phyloP scores from a whole-genome alignment of 192 early-diverging fungal species.

The Backusella liffmaniae region DNA sequence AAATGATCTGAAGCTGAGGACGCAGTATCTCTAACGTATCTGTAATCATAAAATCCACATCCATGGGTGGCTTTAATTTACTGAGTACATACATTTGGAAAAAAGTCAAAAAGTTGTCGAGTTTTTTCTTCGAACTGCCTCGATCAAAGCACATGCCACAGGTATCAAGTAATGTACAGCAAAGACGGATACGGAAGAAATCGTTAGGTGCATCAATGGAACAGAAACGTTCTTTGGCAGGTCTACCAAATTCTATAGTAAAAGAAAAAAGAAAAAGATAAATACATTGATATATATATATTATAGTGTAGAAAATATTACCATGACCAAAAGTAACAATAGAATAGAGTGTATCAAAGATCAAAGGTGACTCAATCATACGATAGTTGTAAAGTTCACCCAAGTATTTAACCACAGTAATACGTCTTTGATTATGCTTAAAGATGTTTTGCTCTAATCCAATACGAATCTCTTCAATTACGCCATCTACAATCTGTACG shows the following conservation, averaged over 20 bases:
- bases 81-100: slow-evolving; percentile 89
- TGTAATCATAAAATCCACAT: slow-evolving; percentile 84
- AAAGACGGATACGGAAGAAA: slow-evolving; percentile 90
- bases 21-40: slow-evolving; percentile 75
- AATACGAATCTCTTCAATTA: slow-evolving; percentile 84
- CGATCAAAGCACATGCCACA: slow-evolving; percentile 84
- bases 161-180: slow-evolving; percentile 82
- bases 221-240: slow-evolving; percentile 55
- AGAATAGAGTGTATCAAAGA: slow-evolving; percentile 87
- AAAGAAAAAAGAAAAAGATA: neutral
- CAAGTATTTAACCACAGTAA: slow-evolving; percentile 79
- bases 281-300: neutral
- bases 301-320: slow-evolving; percentile 20
- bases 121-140: slow-evolving; percentile 59
- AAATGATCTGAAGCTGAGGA: slow-evolving; percentile 57
- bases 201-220: slow-evolving; percentile 80
- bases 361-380: slow-evolving; percentile 73
- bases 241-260: slow-evolving; percentile 45
- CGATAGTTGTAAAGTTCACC: slow-evolving; percentile 91
- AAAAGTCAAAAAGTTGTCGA: slow-evolving; percentile 76
- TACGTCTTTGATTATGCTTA: slow-evolving; percentile 88
- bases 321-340: slow-evolving; percentile 85
- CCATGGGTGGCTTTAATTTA: slow-evolving; percentile 81
- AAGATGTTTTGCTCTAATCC: slow-evolving; percentile 91
- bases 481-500: slow-evolving; percentile 79